Evolutionary conservation across 106 monocot species (phyloP).

Genomic region (Dendrobium nobile): DNA sequence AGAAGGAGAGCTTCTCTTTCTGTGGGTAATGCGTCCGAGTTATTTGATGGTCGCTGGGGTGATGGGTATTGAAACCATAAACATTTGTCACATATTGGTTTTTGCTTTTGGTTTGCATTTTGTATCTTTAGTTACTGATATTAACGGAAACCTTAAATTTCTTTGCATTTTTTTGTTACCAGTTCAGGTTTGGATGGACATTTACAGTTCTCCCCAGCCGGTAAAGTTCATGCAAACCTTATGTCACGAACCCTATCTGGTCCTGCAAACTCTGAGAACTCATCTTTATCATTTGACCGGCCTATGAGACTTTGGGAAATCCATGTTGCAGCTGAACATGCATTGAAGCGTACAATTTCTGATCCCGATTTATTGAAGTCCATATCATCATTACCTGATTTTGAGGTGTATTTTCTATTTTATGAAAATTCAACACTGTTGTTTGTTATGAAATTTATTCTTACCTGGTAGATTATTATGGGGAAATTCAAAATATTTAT

Average conservation of each 20-base stretch:
- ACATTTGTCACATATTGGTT: neutral
- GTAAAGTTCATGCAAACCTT: conserved; percentile 31
- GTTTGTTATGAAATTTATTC: neutral
- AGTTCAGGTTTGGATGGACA: conserved; percentile 75
- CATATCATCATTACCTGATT: conserved; percentile 64
- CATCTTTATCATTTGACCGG: conserved; percentile 50
- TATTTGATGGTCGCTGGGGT: conserved; percentile 34
- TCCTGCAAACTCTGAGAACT: conserved; percentile 51
- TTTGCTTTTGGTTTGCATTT: neutral
- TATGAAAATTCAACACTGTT: neutral
- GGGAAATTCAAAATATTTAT: neutral
- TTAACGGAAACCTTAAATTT: conserved; percentile 16
- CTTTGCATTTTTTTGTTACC: conserved; percentile 37
- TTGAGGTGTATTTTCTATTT: conserved; percentile 49
- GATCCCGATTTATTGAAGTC: conserved; percentile 70
- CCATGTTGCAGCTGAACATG: conserved; percentile 81
- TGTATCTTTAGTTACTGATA: conserved; percentile 3
- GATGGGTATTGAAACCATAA: conserved; percentile 45
- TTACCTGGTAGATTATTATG: neutral
- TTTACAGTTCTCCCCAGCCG: conserved; percentile 41
- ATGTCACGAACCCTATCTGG: conserved; percentile 65
- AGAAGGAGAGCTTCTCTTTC: conserved; percentile 91
- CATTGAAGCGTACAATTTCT: conserved; percentile 69
- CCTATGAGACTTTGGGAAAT: conserved; percentile 96
- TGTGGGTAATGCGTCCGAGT: conserved; percentile 59